Base-by-base conservation (phyloP, 108 stramenopile species). In the Nitzschia inconspicua region DNA sequence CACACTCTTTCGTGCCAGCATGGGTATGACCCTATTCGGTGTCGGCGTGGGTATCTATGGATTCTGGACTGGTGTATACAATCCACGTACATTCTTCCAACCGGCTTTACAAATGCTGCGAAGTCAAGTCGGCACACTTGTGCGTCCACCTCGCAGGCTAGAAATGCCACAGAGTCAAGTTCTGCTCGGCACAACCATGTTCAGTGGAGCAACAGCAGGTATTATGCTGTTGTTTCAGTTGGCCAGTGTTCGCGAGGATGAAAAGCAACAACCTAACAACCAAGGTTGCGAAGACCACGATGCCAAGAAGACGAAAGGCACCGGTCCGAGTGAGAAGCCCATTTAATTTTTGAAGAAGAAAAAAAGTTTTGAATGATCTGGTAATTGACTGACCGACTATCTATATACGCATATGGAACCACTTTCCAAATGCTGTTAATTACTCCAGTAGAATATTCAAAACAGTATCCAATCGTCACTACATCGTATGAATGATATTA, bases 141-240 rank as follows among this genome's bases (percentile, higher is more conserved):
- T 39, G 1, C 14, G 37, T 39, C n/a, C 37, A 39, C 11, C n/a
- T 14, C 11, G 11, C n/a, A n/a, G 37, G n/a, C 11, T 54, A 4
- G 19, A 23, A 20, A 29, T 54, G 53, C 53, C 53, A 0, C 3
- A 32, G 18, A n/a, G 53, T 32, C 16, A 18, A 16, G n/a, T 54
- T 2, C 24, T 54, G 34, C 18, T 54, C 22, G 53, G 53, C 1
- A 16, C 53, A n/a, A 54, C 53, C 8, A 14, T 36, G 7, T 19
- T 28, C 19, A 54, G 53, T 32, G 31, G 31, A n/a, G 37, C 53
- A 7, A 54, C 53, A 23, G 53, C 53, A 8, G 53, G 34, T n/a
- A 35, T 54, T 2, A 32, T 54, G 34, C 35, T 32, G 24, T n/a
- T 32, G 13, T 37, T 54, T 36, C n/a, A n/a, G n/a, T n/a, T n/a